Base-by-base conservation (phyloP, 2,329 filamentous ascomycete genomes). In the Orbilia brochopaga region DNA sequence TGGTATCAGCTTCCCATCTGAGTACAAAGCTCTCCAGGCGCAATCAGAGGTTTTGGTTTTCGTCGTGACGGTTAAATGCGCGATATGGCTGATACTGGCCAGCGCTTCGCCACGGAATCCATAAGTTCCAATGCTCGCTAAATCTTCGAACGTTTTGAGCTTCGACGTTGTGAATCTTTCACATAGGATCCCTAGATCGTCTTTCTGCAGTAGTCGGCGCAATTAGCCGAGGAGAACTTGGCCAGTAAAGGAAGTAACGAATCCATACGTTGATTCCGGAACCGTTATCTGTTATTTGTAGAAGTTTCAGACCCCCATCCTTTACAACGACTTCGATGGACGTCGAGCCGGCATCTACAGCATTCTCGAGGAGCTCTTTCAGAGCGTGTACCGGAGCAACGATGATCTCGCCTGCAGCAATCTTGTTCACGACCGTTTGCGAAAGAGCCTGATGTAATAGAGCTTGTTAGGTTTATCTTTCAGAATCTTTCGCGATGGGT, bases 101-200 rank as follows among this genome's bases (percentile, higher is more conserved):
- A 99, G 82, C 2, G 94, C 94, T 80, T 99, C 94, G 62, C 94
- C 94, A 59, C 94, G 89, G 78, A 99, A 99, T n/a, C 94, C 94
- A 79, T 99, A 99, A 0, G 94, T 97, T 56, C 88, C 88, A 74
- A 99, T 97, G 2, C 88, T 90, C 44, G 87, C 87, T 53, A 99
- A 83, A 79, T 99, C 94, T 79, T 97, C 93, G 75, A 99, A 99
- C 3, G 87, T 86, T 76, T 94, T 92, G 67, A 99, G 84, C 79
- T 99, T 99, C 11, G 93, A 97, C 0, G 94, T 99, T 8, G 94
- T 99, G 78, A 97, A 97, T 56, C 94, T 88, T 79, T 97, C 92
- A 78, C 94, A 99, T 2, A 99, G 83, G 66, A 99, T 96, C 1
- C 90, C 84, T 70, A 99, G 79, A 79, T 99, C 94, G 74, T 96